Evolutionary conservation across 768 basidiomycete genomes (phyloP).

Genomic region (Hemileccinum impolitum): DNA sequence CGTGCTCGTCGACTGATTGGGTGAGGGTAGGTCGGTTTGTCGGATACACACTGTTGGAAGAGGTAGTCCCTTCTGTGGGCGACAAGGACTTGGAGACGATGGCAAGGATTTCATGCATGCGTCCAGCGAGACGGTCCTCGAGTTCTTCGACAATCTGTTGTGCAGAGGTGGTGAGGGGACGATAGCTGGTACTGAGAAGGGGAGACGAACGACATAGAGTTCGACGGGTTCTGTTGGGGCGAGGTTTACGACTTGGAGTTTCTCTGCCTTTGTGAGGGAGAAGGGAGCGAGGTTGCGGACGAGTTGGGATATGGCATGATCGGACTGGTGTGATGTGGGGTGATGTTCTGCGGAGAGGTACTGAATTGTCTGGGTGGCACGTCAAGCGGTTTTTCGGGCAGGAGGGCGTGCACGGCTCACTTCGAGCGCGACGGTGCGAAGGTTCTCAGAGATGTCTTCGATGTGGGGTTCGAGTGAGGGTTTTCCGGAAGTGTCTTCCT

Average conservation of each 20-base stretch:
- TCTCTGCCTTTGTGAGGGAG: conserved; percentile 85
- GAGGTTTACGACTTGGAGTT: conserved; percentile 88
- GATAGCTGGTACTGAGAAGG: not conserved
- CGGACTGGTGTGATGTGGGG: conserved; percentile 62
- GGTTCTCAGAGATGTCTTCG: conserved; percentile 71
- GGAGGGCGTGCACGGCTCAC: conserved; percentile 7
- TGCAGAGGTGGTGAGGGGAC: not conserved
- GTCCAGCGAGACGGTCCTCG: conserved; percentile 73
- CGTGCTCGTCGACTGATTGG: conserved; percentile 12
- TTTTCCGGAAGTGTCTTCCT: conserved; percentile 54
- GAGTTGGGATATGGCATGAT: conserved; percentile 60
- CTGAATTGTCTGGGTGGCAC: conserved; percentile 64
- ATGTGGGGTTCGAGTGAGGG: conserved; percentile 30
- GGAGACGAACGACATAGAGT: conserved; percentile 75
- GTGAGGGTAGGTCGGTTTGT: not conserved
- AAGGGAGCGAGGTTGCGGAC: conserved; percentile 64
- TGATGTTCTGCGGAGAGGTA: conserved; percentile 77
- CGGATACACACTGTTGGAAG: not conserved
- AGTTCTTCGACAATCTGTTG: conserved; percentile 86
- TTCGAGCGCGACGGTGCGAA: conserved; percentile 85
- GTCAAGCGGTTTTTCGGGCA: not conserved
- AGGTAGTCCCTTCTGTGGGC: not conserved
- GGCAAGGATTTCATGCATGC: conserved; percentile 63
- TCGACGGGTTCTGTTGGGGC: conserved; percentile 80
- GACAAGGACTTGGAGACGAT: conserved; percentile 48